Evolutionary conservation across 2,329 filamentous ascomycete genomes (phyloP).

Genomic region (Drechslerella coelobrocha): DNA sequence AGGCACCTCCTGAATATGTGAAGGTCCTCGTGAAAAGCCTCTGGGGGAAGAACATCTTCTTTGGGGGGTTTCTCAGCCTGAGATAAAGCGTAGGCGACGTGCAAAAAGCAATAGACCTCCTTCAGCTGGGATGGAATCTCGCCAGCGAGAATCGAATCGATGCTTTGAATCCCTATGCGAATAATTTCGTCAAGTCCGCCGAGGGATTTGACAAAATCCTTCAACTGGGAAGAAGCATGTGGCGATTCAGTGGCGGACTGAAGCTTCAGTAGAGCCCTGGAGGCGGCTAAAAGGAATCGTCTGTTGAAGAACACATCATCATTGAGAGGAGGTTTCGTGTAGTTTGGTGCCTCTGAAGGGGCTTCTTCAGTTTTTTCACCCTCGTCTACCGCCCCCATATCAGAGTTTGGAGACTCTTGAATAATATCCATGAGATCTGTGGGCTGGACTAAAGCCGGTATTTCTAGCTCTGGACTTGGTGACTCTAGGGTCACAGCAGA

Average conservation of each 20-base stretch:
- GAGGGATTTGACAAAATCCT: slow-evolving; percentile 7
- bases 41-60: not conserved
- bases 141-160: slow-evolving; percentile 14
- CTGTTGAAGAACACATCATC: slow-evolving; percentile 12
- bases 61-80: slow-evolving; percentile 8
- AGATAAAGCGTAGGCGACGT: slow-evolving; percentile 36
- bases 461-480: too few species aligned
- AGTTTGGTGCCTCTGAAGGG: not conserved
- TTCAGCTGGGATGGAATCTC: not conserved
- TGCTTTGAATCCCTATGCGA: not conserved
- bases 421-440: too few species aligned
- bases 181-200: slow-evolving; percentile 13
- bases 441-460: too few species aligned
- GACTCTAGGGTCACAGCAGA: too few species aligned
- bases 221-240: slow-evolving; percentile 10
- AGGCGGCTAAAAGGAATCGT: slow-evolving; percentile 9
- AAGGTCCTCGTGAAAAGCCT: slow-evolving; percentile 15
- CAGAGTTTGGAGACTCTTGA: too few species aligned
- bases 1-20: slow-evolving; percentile 15
- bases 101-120: slow-evolving; percentile 30
- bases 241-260: not conserved
- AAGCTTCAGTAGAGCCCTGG: slow-evolving; percentile 17
- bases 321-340: not conserved
- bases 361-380: too few species aligned
- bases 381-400: too few species aligned